Percentiles rank a stretch among this genome's conserved stretches.
phyloP scores from a whole-genome alignment of 2,329 filamentous ascomycete genomes.

The Cucurbitaria berberidis region DNA sequence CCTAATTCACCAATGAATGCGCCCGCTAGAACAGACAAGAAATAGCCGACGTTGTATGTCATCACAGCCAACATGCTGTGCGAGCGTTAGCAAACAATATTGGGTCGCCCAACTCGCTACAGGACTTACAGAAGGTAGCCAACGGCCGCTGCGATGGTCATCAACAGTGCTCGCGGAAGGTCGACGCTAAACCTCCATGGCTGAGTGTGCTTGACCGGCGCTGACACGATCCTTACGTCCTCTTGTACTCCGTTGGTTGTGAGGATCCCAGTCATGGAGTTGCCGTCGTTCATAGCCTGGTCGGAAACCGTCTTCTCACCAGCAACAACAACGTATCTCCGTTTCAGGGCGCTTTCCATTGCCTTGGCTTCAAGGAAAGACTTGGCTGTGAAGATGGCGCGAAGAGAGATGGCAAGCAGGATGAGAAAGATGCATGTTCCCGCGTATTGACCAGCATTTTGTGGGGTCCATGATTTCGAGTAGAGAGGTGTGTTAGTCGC shows the following conservation, averaged over 20 bases:
- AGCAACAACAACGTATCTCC: conserved; percentile 77
- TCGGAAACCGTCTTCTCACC: conserved; percentile 67
- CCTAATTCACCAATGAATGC: conserved; percentile 86
- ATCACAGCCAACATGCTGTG: conserved; percentile 88
- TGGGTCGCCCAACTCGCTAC: not conserved
- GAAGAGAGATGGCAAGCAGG: conserved; percentile 72
- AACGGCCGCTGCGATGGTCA: conserved; percentile 74
- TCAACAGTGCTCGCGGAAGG: conserved; percentile 72
- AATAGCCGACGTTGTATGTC: conserved; percentile 87
- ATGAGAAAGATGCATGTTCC: conserved; percentile 93
- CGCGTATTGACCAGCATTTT: conserved; percentile 73
- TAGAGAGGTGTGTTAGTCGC: conserved; percentile 68
- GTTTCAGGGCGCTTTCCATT: conserved; percentile 72
- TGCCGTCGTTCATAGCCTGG: conserved; percentile 59
- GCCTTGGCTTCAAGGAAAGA: conserved; percentile 67
- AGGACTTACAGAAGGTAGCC: conserved; percentile 82
- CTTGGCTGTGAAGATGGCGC: conserved; percentile 74
- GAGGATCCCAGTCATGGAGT: conserved; percentile 69
- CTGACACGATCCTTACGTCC: conserved; percentile 74
- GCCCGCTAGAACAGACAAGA: conserved; percentile 76
- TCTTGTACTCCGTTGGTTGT: conserved; percentile 82
- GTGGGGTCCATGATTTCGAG: conserved; percentile 76
- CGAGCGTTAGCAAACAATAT: conserved; percentile 22
- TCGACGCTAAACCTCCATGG: conserved; percentile 87
- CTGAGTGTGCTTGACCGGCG: conserved; percentile 58